Evolutionary conservation across 352 stramenopile species (phyloP), one percentile per base, ranked within the genome.

Genomic region (Pythium pectinolyticum): DNA sequence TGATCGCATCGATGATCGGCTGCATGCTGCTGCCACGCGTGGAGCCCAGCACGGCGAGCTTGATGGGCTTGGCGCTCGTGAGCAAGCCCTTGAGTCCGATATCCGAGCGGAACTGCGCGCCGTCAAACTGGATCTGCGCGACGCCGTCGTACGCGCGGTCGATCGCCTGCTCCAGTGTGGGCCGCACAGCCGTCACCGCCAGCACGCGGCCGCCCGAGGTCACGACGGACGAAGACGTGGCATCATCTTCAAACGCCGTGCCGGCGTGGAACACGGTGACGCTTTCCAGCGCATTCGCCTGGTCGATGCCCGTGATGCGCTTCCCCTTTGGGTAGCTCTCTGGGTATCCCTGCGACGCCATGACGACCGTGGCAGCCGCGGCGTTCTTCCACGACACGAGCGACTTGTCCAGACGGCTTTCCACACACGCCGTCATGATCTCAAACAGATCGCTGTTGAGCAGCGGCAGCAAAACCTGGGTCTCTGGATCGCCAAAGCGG

Each of bases 201-300:
- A 99, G 82, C 24, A 99, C 98, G 47, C 98, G 86, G 15, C 98
- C 98, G 40, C 97, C 97, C 5, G 86, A 97, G 34, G 96, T 99
- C 31, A 96, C 77, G 17, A 98, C 74, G 60, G 72, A 80, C 27
- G 77, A 74, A 27, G 80, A n/a, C n/a, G n/a, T n/a, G n/a, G n/a
- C n/a, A n/a, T n/a, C 57, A 9, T 72, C 65, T 50, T 82, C 75
- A 4, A 94, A 57, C 39, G 88, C 82, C n/a, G 98, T 99, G 52
- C 98, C 98, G 32, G 97, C 97, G 78, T 99, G 97, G 82, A 99
- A 99, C 12, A 99, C 95, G n/a, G 97, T 98, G 25, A 99, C 94
- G 40, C 86, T 77, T 34, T 89, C 75, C 5, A 95, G 57, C 2
- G 62, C 79, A 41, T 92, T 89, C 12, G 93, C 94, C n/a, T 84